phyloP scores from a whole-genome alignment of 345 rosid genomes.

The Populus deltoides region DNA sequence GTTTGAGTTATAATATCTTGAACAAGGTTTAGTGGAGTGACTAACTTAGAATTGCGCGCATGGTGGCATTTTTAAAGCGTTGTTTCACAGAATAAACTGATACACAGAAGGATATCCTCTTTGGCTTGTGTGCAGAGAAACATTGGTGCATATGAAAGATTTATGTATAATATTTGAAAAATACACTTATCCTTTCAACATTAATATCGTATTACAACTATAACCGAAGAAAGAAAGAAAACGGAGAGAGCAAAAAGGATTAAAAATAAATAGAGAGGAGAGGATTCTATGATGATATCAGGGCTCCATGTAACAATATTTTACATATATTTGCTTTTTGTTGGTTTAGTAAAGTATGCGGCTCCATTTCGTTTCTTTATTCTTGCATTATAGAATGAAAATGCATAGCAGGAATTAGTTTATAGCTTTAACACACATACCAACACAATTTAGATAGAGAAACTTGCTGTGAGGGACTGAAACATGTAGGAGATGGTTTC shows the following conservation, averaged over 20 bases:
- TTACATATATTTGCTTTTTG: neutral
- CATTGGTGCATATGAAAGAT: neutral
- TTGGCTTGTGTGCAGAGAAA: neutral
- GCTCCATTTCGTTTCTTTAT: neutral
- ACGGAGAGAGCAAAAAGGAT: neutral
- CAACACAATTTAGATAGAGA: neutral
- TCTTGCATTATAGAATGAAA: neutral
- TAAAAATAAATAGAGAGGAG: neutral
- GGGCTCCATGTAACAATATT: neutral
- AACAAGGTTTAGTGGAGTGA: neutral
- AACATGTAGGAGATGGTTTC: neutral
- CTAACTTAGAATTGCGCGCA: neutral
- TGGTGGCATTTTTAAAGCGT: neutral
- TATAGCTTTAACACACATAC: neutral
- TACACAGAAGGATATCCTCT: neutral
- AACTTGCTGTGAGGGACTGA: neutral
- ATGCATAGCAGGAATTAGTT: neutral
- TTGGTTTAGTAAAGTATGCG: neutral
- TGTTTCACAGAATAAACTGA: neutral
- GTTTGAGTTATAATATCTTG: neutral
- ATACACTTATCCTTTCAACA: neutral
- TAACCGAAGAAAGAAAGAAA: neutral
- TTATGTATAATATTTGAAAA: neutral
- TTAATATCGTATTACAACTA: neutral
- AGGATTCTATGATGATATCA: constrained; percentile 7